phyloP scores from a whole-genome alignment of 2,329 filamentous ascomycete species.

The Chaetomium globosum region DNA sequence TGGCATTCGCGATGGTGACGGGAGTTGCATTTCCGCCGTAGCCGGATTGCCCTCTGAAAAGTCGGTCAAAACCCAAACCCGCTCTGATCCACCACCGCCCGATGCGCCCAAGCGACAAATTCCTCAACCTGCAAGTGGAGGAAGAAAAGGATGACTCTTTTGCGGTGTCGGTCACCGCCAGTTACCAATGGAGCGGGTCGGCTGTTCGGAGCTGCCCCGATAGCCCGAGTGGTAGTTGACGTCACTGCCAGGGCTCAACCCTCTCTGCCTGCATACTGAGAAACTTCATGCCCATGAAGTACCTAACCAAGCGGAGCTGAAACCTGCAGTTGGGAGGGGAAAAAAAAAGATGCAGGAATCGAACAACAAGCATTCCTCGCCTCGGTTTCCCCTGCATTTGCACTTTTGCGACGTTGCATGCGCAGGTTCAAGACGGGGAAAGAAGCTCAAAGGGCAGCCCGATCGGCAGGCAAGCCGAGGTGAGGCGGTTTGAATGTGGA shows the following conservation, averaged over 20 bases:
- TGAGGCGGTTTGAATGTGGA: not conserved
- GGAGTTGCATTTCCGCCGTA: not conserved
- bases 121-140: not conserved
- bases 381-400: not conserved
- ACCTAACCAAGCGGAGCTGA: conserved; percentile 25
- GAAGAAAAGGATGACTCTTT: conserved; percentile 15
- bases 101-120: conserved; percentile 3
- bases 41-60: not conserved
- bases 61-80: conserved; percentile 6
- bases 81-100: not conserved
- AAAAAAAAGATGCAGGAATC: not conserved
- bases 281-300: not conserved
- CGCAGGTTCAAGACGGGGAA: not conserved
- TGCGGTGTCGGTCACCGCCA: conserved; percentile 8
- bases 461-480: not conserved
- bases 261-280: not conserved
- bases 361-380: not conserved
- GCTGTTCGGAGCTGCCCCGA: conserved; percentile 12
- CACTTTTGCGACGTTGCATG: not conserved
- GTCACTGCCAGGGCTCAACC: conserved; percentile 6
- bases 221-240: conserved; percentile 10
- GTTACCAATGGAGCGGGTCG: conserved; percentile 24
- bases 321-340: conserved; percentile 12
- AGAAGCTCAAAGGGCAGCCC: not conserved
- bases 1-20: conserved; percentile 5